phyloP scores from a whole-genome alignment of 805 yeast genomes.

The Candida orba region DNA sequence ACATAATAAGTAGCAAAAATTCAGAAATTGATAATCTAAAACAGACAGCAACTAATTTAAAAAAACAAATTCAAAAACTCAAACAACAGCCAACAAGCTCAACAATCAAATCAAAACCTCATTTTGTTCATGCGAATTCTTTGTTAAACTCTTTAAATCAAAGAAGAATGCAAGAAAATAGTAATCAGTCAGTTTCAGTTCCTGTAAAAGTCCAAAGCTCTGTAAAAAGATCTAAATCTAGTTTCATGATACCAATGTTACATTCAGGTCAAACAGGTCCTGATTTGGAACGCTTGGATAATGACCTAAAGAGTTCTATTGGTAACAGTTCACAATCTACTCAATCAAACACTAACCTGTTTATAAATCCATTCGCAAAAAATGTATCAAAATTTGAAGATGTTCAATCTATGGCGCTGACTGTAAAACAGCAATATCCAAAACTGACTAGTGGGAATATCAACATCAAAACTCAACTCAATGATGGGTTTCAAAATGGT shows the following conservation, averaged over 20 bases:
- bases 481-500: no score
- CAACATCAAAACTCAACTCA: not conserved
- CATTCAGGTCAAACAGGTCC: not conserved
- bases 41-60: conserved; percentile 53
- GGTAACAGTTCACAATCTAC: not conserved
- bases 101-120: not conserved
- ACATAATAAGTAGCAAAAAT: conserved; percentile 59
- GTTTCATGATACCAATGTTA: conserved; percentile 4
- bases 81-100: not conserved
- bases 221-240: conserved; percentile 3
- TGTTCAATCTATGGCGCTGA: not conserved
- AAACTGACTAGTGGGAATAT: not conserved
- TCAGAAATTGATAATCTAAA: conserved; percentile 46
- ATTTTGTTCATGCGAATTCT: conserved; percentile 2
- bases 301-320: no score
- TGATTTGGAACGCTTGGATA: no score
- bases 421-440: not conserved
- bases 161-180: not conserved
- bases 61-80: conserved; percentile 20
- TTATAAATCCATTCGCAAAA: not conserved
- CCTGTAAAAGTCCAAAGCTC: no score
- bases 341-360: no score
- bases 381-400: conserved; percentile 1
- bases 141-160: conserved; percentile 3
- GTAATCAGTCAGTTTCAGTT: not conserved